phyloP scores from a whole-genome alignment of 2,329 filamentous ascomycete genomes.

The Phialophora macrospora region DNA sequence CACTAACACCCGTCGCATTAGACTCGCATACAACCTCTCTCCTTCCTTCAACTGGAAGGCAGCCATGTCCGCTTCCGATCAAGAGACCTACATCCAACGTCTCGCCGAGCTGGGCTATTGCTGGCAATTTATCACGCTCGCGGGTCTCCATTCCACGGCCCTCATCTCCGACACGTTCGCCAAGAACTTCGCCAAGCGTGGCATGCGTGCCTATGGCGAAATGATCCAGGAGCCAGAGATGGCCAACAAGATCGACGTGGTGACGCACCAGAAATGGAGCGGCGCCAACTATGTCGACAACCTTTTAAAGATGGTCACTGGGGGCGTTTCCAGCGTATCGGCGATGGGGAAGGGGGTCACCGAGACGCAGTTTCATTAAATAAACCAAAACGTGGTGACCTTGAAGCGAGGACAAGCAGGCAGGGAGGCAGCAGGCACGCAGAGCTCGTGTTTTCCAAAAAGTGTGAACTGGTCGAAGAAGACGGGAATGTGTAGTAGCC shows the following conservation, averaged over 20 bases:
- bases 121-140: conserved; percentile 99
- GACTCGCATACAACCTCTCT: conserved; percentile 95
- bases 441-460: background rate
- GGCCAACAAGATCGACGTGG: conserved; percentile 84
- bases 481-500: background rate
- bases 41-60: conserved; percentile 99
- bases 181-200: conserved; percentile 75
- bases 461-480: background rate
- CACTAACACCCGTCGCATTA: conserved; percentile 45
- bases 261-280: conserved; percentile 99
- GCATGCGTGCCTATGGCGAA: conserved; percentile 97
- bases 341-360: conserved; percentile 98
- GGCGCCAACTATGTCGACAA: conserved; percentile 95
- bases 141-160: conserved; percentile 92
- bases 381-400: background rate
- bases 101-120: conserved; percentile 89
- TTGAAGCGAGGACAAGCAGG: background rate
- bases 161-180: conserved; percentile 90
- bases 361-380: conserved; percentile 87
- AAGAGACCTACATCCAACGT: conserved; percentile 95
- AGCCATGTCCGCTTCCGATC: conserved; percentile 86
- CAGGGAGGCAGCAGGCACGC: background rate
- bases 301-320: conserved; percentile 94
- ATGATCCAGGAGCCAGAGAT: conserved; percentile 98
- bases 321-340: conserved; percentile 86